These are phyloP conservation scores for Pleurotus ostreatus DNA, from an alignment of 768 basidiomycete genomes.

Conservation along the genomic window DNA sequence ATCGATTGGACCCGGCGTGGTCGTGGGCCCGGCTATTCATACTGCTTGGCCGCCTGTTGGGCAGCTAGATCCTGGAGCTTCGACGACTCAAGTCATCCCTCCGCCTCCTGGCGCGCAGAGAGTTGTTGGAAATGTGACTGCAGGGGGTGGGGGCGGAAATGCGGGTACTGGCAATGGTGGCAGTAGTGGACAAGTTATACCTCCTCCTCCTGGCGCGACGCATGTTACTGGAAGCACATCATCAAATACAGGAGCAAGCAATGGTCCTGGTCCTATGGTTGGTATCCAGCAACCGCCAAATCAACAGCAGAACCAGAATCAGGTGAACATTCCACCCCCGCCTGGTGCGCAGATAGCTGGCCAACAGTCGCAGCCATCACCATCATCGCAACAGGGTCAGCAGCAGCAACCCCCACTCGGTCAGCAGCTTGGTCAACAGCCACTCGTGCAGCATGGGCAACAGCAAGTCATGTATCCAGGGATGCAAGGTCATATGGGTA, in stretches of 20 bases:
- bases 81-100: constrained; percentile 2
- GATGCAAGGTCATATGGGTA: neutral
- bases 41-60: constrained; percentile 6
- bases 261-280: constrained; percentile 16
- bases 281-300: constrained; percentile 7
- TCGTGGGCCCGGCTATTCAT: constrained; percentile 3
- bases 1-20: constrained; percentile 1
- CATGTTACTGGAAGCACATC: constrained; percentile 7
- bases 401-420: constrained; percentile 22
- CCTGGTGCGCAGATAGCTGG: constrained; percentile 17
- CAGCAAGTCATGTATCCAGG: constrained; percentile 7
- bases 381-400: constrained; percentile 12
- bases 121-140: constrained; percentile 24
- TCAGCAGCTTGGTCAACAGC: constrained; percentile 24
- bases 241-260: constrained; percentile 11
- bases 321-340: constrained; percentile 31
- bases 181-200: neutral
- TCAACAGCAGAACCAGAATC: constrained; percentile 27
- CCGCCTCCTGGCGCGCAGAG: constrained; percentile 11
- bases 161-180: neutral
- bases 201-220: constrained; percentile 8
- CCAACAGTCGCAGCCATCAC: constrained; percentile 9
- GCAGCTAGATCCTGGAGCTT: neutral
- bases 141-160: constrained; percentile 20
- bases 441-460: constrained; percentile 9